A percentile compares a stretch with the other conserved stretches of the same genome.
Evolutionary conservation across 805 yeast species (phyloP).

Genomic region (Cyberlindnera saturnus): DNA sequence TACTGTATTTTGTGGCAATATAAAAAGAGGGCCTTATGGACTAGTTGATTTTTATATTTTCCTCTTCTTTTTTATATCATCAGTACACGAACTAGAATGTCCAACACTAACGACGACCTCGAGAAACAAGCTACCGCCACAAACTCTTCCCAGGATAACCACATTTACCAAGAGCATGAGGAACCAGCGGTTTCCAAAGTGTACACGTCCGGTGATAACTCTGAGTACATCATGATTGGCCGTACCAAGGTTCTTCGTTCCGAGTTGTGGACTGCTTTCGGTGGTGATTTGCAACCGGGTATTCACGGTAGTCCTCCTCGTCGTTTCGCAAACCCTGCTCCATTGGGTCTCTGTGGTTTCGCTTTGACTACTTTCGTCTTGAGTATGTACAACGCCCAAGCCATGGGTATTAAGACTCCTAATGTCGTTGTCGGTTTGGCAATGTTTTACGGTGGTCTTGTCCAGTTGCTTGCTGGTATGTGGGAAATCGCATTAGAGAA

Average conservation of each 20-base stretch:
- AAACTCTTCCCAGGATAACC: slow-evolving; percentile 14
- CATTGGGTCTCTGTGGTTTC: slow-evolving; percentile 56
- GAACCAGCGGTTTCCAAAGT: slow-evolving; percentile 23
- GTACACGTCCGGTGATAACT: slow-evolving; percentile 39
- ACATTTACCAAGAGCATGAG: slow-evolving; percentile 7
- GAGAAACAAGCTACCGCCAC: slow-evolving; percentile 15
- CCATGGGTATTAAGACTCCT: slow-evolving; percentile 45
- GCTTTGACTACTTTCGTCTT: slow-evolving; percentile 58
- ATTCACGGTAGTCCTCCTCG: slow-evolving; percentile 49
- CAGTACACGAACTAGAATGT: not conserved
- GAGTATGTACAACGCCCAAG: slow-evolving; percentile 48
- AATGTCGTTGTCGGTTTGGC: slow-evolving; percentile 54
- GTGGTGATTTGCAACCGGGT: slow-evolving; percentile 81
- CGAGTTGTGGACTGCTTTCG: slow-evolving; percentile 63
- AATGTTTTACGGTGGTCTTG: slow-evolving; percentile 56
- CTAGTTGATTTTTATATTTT: too few relatives aligned
- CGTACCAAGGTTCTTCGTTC: slow-evolving; percentile 57
- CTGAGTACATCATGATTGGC: slow-evolving; percentile 66
- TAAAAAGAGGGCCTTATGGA: too few relatives aligned
- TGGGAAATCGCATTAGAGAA: slow-evolving; percentile 62
- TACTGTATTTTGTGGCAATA: too few relatives aligned
- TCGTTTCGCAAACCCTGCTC: slow-evolving; percentile 60
- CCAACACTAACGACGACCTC: slow-evolving; percentile 9
- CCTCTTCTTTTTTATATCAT: too few relatives aligned
- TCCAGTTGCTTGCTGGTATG: slow-evolving; percentile 57